Conservation (phyloP, 768 basidiomycete genomes). For the Holtermannia corniformis region DNA sequence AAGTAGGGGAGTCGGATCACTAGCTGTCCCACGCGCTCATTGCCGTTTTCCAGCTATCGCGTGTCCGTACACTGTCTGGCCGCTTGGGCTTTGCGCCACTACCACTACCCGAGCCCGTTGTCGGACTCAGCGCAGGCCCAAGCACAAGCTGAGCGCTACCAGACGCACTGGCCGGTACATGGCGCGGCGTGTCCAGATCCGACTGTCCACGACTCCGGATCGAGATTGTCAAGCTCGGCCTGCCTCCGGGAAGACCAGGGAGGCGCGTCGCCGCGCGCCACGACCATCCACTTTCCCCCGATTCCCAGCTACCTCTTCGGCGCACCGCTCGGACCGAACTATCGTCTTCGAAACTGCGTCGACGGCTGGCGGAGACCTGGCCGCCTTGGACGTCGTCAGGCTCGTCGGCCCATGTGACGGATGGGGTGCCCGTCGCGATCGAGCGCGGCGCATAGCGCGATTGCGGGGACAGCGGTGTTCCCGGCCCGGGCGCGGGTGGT, state of each 20-base stretch:
- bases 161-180: neutral
- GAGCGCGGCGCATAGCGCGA: neutral
- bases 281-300: conserved; percentile 54
- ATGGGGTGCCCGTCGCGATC: neutral
- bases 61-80: too few species aligned
- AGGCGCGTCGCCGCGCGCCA: conserved; percentile 15
- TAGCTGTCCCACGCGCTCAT: too few species aligned
- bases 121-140: too few species aligned
- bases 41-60: too few species aligned
- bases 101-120: too few species aligned
- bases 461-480: neutral
- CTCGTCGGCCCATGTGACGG: neutral
- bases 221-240: neutral
- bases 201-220: neutral
- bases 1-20: too few species aligned
- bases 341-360: conserved; percentile 51
- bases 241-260: neutral
- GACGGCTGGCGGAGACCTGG: neutral
- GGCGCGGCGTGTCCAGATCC: neutral
- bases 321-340: conserved; percentile 84
- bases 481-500: neutral
- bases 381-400: neutral
- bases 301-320: conserved; percentile 85
- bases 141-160: too few species aligned
- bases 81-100: too few species aligned